A percentile compares a stretch with the other conserved stretches of the same genome.
These are phyloP conservation scores for Entomortierella parvispora DNA, from an alignment of 192 early-diverging fungal genomes.

Conservation along the genomic window DNA sequence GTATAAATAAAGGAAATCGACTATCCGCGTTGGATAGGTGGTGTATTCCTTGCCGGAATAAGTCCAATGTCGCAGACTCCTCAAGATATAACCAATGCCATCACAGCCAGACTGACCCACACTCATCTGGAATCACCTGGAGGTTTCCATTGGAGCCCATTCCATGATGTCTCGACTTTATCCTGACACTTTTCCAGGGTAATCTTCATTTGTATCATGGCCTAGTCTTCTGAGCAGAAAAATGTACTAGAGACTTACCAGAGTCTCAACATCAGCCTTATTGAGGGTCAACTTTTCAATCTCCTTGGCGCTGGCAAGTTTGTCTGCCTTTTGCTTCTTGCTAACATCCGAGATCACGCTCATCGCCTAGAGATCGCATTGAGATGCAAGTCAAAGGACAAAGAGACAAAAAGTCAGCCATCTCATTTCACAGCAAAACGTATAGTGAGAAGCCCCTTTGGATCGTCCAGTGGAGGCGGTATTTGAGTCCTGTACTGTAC, in stretches of 20 bases:
- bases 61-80: no score
- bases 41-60: no score
- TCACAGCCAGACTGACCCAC: no score
- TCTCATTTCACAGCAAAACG: background rate
- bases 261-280: constrained; percentile 62
- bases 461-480: background rate
- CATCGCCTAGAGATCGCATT: constrained; percentile 47
- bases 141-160: no score
- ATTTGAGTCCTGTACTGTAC: constrained; percentile 22
- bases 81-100: no score
- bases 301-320: constrained; percentile 49
- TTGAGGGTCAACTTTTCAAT: constrained; percentile 56
- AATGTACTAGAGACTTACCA: constrained; percentile 60
- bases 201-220: no score
- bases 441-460: background rate
- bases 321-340: constrained; percentile 59
- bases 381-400: background rate
- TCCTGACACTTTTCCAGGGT: no score
- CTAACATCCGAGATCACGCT: constrained; percentile 49
- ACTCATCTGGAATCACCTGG: no score
- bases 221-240: no score
- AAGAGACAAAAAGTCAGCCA: background rate
- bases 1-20: no score
- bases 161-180: no score
- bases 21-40: no score